These are phyloP conservation scores for Ramalina intermedia DNA, from an alignment of 495 filamentous ascomycete species.

Conservation along the genomic window DNA sequence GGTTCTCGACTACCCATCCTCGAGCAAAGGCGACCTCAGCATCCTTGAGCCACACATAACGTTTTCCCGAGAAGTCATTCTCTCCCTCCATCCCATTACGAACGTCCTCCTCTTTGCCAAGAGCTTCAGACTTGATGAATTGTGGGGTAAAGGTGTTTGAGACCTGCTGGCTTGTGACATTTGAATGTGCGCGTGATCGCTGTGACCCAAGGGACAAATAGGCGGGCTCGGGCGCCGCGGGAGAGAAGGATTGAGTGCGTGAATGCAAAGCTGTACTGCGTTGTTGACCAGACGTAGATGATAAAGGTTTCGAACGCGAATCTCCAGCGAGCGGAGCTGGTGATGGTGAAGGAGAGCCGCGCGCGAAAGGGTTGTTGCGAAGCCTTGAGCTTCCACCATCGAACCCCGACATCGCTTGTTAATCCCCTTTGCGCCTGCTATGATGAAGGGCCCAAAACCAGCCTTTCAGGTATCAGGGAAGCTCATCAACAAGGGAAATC, in stretches of 20 bases:
- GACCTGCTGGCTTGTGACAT: conserved; percentile 34
- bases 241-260: conserved; percentile 44
- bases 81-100: conserved; percentile 77
- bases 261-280: conserved; percentile 32
- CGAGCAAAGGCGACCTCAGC: conserved; percentile 75
- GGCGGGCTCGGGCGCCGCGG: conserved; percentile 19
- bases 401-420: conserved; percentile 8
- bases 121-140: conserved; percentile 78
- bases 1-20: conserved; percentile 79
- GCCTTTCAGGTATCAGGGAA: too few species aligned
- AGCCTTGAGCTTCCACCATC: conserved; percentile 32
- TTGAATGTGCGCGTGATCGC: conserved; percentile 48
- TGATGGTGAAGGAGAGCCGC: conserved; percentile 47
- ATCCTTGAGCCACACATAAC: conserved; percentile 95
- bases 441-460: background rate
- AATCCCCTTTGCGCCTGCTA: background rate
- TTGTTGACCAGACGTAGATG: conserved; percentile 39
- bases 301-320: conserved; percentile 56
- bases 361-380: conserved; percentile 65
- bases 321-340: conserved; percentile 37
- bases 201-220: conserved; percentile 20
- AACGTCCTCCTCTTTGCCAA: conserved; percentile 47
- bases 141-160: conserved; percentile 82
- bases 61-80: conserved; percentile 96
- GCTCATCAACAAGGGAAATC: too few species aligned